Evolutionary conservation across 768 basidiomycete species (phyloP).

Genomic region (Steccherinum ochraceum): DNA sequence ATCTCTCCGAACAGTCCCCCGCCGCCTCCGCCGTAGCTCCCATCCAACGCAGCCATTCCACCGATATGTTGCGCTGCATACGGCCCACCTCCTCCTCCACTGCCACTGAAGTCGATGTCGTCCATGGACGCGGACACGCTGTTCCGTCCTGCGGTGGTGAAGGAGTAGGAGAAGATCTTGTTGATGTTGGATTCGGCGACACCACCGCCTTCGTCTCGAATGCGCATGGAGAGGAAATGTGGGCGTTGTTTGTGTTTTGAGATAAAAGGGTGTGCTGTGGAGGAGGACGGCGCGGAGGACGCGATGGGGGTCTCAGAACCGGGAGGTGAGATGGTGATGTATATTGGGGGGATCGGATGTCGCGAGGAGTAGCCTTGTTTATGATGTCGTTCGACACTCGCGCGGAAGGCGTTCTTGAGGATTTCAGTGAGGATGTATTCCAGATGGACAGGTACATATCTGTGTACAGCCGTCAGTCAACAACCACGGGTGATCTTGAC

Average conservation of each 20-base stretch:
- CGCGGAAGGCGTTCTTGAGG: constrained; percentile 87
- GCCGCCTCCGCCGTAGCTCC: constrained; percentile 28
- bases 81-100: constrained; percentile 51
- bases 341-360: constrained; percentile 49
- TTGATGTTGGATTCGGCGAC: constrained; percentile 68
- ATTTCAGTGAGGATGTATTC: constrained; percentile 91
- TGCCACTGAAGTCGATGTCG: constrained; percentile 24
- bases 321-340: constrained; percentile 64
- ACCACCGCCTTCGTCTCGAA: constrained; percentile 86
- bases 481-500: neutral
- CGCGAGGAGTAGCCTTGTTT: constrained; percentile 33
- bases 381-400: constrained; percentile 73
- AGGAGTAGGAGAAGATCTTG: constrained; percentile 86
- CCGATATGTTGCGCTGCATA: constrained; percentile 78
- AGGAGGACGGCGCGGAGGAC: constrained; percentile 13
- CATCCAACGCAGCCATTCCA: constrained; percentile 54
- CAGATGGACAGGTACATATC: constrained; percentile 84
- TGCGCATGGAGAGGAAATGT: constrained; percentile 69
- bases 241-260: constrained; percentile 23
- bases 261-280: constrained; percentile 13
- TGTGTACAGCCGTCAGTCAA: constrained; percentile 21
- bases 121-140: constrained; percentile 10
- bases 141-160: constrained; percentile 71
- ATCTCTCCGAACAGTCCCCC: constrained; percentile 72
- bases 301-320: constrained; percentile 20